Conservation (phyloP, 306 rosid genomes). For the Dryas alaskensis region DNA sequence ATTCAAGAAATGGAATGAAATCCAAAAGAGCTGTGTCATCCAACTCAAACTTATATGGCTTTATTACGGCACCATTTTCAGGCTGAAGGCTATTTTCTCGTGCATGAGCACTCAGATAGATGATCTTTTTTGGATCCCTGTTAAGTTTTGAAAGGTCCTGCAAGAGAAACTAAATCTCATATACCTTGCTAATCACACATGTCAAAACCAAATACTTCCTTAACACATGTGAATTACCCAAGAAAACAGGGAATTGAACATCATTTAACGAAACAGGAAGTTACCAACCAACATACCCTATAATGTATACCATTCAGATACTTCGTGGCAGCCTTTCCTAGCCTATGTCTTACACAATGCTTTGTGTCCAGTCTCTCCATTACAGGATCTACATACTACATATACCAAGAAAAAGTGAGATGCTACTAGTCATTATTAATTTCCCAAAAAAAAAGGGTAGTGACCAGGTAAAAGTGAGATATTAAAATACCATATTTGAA, state of each 20-base stretch:
- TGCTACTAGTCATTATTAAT: constrained; percentile 11
- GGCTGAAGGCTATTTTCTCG: constrained; percentile 78
- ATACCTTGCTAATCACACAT: background rate
- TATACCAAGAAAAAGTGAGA: constrained; percentile 27
- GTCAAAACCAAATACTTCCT: background rate
- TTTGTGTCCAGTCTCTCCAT: constrained; percentile 86
- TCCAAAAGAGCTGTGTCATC: constrained; percentile 90
- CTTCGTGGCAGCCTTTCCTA: constrained; percentile 88
- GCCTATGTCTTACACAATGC: constrained; percentile 73
- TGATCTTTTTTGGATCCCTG: constrained; percentile 77
- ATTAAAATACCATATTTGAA: constrained; percentile 66
- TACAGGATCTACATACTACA: constrained; percentile 95
- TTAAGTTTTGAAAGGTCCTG: constrained; percentile 94
- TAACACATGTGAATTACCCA: background rate
- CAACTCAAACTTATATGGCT: constrained; percentile 69
- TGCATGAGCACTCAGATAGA: constrained; percentile 94
- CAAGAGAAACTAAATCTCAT: constrained; percentile 17
- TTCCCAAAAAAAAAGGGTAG: background rate
- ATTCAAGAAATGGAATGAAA: constrained; percentile 89
- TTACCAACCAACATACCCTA: constrained; percentile 56
- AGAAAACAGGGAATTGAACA: background rate
- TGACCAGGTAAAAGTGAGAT: constrained; percentile 19
- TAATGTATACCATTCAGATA: constrained; percentile 87
- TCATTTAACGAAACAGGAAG: constrained; percentile 19
- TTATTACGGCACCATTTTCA: constrained; percentile 72